A percentile compares a stretch with the other conserved stretches of the same genome.
Evolutionary conservation across 78 protist genomes (phyloP).

Genomic region (Thecamonas trahens): DNA sequence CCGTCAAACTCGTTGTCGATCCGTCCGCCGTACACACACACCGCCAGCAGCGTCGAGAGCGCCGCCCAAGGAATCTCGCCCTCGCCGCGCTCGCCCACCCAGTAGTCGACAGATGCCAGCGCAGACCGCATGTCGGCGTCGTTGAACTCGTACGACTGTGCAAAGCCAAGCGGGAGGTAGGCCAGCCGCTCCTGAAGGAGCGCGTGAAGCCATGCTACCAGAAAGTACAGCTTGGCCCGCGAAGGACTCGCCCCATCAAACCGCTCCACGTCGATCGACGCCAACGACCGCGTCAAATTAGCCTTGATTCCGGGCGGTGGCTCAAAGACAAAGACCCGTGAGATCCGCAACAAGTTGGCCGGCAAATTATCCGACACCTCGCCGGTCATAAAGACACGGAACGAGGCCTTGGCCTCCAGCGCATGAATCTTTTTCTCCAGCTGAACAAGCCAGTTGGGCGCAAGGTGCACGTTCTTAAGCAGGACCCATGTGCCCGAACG

Average conservation of each 20-base stretch:
- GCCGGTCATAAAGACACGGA: constrained; percentile 87
- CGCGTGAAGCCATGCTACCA: constrained; percentile 93
- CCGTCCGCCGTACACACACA: constrained; percentile 79
- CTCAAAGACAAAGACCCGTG: constrained; percentile 79
- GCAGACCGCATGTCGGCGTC: constrained; percentile 84
- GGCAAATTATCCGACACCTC: constrained; percentile 84
- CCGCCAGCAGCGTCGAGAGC: constrained; percentile 50
- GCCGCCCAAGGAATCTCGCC: constrained; percentile 89
- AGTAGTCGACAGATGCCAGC: constrained; percentile 72
- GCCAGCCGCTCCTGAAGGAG: constrained; percentile 84
- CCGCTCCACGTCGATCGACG: background rate
- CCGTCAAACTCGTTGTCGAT: constrained; percentile 91
- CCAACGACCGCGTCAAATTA: no score
- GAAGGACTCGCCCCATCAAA: constrained; percentile 37
- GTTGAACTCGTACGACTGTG: constrained; percentile 84
- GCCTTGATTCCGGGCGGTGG: constrained; percentile 92
- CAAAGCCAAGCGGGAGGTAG: constrained; percentile 92
- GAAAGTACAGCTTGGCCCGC: constrained; percentile 80
- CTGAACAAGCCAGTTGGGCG: constrained; percentile 83
- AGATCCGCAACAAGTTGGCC: constrained; percentile 66
- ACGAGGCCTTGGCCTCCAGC: constrained; percentile 54
- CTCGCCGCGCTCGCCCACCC: no score
- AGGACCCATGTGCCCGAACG: constrained; percentile 89
- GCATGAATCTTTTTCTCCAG: constrained; percentile 86
- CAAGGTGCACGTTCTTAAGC: constrained; percentile 93